These are phyloP conservation scores for Euphrasia arctica DNA, from an alignment of 305 asterid species.

Conservation along the genomic window DNA sequence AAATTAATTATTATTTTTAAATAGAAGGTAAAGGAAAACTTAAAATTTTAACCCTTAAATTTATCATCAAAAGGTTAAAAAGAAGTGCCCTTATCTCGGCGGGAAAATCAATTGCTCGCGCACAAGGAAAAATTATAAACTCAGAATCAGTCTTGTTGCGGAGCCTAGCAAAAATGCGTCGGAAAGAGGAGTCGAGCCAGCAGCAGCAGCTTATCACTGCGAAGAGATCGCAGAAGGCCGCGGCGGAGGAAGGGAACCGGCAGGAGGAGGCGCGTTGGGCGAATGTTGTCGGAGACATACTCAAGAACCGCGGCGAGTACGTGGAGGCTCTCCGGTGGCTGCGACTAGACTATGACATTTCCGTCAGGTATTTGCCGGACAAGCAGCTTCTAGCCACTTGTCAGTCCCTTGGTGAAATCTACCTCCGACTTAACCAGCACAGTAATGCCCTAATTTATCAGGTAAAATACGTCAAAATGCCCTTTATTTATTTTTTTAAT, in stretches of 20 bases:
- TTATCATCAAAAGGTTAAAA: too few relatives aligned
- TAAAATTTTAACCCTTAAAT: too few relatives aligned
- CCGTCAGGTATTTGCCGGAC: constrained; percentile 45
- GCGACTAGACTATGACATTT: constrained; percentile 74
- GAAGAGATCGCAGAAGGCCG: constrained; percentile 54
- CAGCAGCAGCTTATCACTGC: constrained; percentile 64
- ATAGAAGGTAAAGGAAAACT: too few relatives aligned
- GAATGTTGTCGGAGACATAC: constrained; percentile 70
- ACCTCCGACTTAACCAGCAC: constrained; percentile 66
- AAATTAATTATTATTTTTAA: too few relatives aligned
- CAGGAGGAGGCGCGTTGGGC: constrained; percentile 99
- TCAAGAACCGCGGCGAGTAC: constrained; percentile 86
- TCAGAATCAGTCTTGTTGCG: not conserved
- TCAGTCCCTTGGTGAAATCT: constrained; percentile 94
- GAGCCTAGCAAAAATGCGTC: constrained; percentile 30
- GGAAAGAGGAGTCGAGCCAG: constrained; percentile 51
- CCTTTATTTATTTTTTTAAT: not conserved
- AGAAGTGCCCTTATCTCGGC: too few relatives aligned
- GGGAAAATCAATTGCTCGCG: too few relatives aligned
- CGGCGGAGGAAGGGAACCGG: constrained; percentile 62
- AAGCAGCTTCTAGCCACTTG: constrained; percentile 87
- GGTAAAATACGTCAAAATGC: constrained; percentile 29
- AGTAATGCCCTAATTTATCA: constrained; percentile 65
- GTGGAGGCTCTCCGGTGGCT: constrained; percentile 89
- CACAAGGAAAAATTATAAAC: too few relatives aligned